These are phyloP conservation scores for Euphorbia schlechtendalii DNA, from an alignment of 441 rosid genomes.

Conservation along the genomic window DNA sequence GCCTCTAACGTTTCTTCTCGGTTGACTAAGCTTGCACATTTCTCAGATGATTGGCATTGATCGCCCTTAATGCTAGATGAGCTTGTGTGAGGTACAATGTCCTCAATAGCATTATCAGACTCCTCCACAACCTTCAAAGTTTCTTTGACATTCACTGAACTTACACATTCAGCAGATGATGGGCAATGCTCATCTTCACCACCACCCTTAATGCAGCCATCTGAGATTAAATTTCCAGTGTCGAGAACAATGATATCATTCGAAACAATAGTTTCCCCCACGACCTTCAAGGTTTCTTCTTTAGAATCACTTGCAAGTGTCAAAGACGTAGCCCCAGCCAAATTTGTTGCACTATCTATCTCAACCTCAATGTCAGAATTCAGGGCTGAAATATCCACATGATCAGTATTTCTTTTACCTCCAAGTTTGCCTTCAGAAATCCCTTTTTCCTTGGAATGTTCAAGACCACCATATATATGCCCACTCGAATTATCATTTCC, in stretches of 20 bases:
- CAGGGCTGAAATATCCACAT: constrained; percentile 1
- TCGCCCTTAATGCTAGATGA: background rate
- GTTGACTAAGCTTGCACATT: background rate
- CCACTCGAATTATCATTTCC: constrained; percentile 5
- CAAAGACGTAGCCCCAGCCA: background rate
- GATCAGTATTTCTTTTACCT: background rate
- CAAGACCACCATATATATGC: background rate
- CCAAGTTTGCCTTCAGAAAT: background rate
- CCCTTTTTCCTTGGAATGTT: constrained; percentile 13
- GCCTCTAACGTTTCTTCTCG: background rate
- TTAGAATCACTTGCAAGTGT: background rate
- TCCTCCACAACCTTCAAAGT: background rate
- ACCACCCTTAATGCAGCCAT: constrained; percentile 5
- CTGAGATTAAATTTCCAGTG: constrained; percentile 1
- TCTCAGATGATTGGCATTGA: background rate
- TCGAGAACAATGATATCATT: constrained; percentile 1
- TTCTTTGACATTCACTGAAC: constrained; percentile 7
- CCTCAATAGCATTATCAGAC: background rate
- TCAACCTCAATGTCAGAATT: constrained; percentile 11
- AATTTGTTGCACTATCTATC: background rate
- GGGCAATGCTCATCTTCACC: constrained; percentile 3
- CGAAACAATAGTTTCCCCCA: background rate
- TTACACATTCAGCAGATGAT: constrained; percentile 2
- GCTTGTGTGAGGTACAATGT: constrained; percentile 8
- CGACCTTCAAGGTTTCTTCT: background rate